These are phyloP conservation scores for Suhomyces guaymorum DNA, from an alignment of 1,139 yeast genomes.

Conservation along the genomic window DNA sequence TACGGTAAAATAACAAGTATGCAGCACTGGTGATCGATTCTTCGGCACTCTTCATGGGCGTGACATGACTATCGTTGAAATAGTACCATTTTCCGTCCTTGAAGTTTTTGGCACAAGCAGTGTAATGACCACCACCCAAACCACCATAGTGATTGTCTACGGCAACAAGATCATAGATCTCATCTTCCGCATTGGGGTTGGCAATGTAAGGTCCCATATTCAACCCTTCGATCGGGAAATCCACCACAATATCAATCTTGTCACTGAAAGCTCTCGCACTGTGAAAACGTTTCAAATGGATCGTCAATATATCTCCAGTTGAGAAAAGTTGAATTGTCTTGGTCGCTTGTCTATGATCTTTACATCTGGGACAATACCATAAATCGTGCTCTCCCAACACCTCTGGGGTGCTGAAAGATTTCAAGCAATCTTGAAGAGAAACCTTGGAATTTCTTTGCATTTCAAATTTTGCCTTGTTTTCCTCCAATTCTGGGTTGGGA, in stretches of 20 bases:
- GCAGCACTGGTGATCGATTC: constrained; percentile 80
- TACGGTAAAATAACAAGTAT: constrained; percentile 79
- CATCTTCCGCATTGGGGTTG: constrained; percentile 29
- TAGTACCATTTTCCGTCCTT: constrained; percentile 83
- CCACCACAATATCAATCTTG: constrained; percentile 80
- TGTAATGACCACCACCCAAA: constrained; percentile 96
- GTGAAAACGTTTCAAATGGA: constrained; percentile 89
- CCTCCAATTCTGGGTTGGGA: constrained; percentile 55
- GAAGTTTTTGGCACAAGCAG: constrained; percentile 83
- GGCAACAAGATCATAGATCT: constrained; percentile 80
- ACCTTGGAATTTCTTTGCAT: constrained; percentile 51
- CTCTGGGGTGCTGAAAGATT: constrained; percentile 77
- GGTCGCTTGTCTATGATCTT: constrained; percentile 87
- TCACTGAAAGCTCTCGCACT: constrained; percentile 84
- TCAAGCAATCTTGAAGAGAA: constrained; percentile 72
- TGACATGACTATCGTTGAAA: constrained; percentile 83
- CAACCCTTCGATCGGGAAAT: constrained; percentile 83
- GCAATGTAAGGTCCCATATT: constrained; percentile 65
- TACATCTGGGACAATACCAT: constrained; percentile 93
- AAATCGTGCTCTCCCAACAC: constrained; percentile 84
- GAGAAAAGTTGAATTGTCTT: constrained; percentile 91
- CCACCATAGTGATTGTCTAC: constrained; percentile 97
- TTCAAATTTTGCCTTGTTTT: constrained; percentile 39
- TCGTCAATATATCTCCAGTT: constrained; percentile 84
- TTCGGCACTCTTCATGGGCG: constrained; percentile 56